phyloP scores from a whole-genome alignment of 164 flowering plant species.

The Liquidambar formosana region DNA sequence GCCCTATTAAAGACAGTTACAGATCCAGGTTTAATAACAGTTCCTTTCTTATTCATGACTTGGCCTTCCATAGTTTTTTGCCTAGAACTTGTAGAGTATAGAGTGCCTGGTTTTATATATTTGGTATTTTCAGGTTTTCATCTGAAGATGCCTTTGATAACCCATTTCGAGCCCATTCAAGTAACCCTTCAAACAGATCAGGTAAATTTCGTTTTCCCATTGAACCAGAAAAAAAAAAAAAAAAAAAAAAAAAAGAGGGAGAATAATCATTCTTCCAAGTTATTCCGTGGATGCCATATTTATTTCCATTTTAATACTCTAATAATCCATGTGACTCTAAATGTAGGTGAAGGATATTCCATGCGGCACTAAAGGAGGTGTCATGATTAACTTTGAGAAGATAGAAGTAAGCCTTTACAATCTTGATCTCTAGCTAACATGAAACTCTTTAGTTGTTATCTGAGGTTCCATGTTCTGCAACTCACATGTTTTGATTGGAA shows the following conservation, averaged over 20 bases:
- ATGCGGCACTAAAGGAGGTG: slow-evolving; percentile 99
- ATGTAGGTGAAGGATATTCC: slow-evolving; percentile 90
- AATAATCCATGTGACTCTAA: slow-evolving; percentile 3
- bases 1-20: slow-evolving; percentile 80
- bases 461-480: slow-evolving; percentile 1
- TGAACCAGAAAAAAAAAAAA: too few relatives aligned
- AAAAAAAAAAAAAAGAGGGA: too few relatives aligned
- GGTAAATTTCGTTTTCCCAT: slow-evolving; percentile 34
- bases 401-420: slow-evolving; percentile 56
- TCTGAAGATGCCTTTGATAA: slow-evolving; percentile 78
- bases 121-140: slow-evolving; percentile 66
- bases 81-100: background rate
- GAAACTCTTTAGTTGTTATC: background rate
- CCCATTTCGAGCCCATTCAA: slow-evolving; percentile 89
- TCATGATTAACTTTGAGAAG: slow-evolving; percentile 90
- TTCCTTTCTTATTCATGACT: background rate
- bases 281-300: background rate
- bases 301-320: background rate
- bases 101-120: background rate
- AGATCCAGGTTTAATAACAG: slow-evolving; percentile 62
- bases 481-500: slow-evolving; percentile 6
- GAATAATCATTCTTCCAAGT: background rate
- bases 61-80: background rate
- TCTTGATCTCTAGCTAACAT: background rate
- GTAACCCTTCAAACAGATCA: slow-evolving; percentile 92